Base-by-base conservation (phyloP, 1,284 basidiomycete genomes). In the Fistulinella staudtii region DNA sequence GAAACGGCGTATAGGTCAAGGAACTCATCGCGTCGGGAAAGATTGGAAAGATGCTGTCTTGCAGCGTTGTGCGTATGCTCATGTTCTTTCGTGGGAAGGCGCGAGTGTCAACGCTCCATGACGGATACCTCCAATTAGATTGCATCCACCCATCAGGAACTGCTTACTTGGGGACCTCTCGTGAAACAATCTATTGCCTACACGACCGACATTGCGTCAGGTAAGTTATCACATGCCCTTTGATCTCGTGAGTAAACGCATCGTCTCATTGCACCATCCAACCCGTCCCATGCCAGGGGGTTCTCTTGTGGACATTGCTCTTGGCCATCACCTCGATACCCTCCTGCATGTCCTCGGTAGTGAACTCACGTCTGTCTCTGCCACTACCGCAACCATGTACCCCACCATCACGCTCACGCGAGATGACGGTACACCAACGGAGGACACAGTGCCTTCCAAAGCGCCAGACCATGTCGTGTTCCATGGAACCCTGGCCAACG, bases 261-360 rank as follows among this genome's bases (percentile, higher is more conserved):
- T n/a, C n/a, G n/a, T n/a, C n/a, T n/a, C n/a, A n/a, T n/a, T n/a
- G n/a, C n/a, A n/a, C n/a, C n/a, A n/a, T n/a, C n/a, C n/a, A n/a
- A n/a, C n/a, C n/a, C n/a, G n/a, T n/a, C n/a, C n/a, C n/a, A n/a
- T n/a, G n/a, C n/a, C 15, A 53, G 51, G 50, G 30, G 46, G 33
- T 15, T 35, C 46, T 11, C 15, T 53, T 14, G 17, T 52, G 4
- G 50, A 52, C 4, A 34, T 52, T n/a, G 39, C 4, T 3, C 23
- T 52, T 6, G 50, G 50, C 5, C 46, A 49, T 29, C 51, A 52
- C 20, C n/a, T 52, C 28, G 46, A 50, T 34, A 37, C 47, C 24
- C 15, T 53, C 15, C 47, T 53, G 17, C 23, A 53, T 8, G 51
- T 53, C 33, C 46, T 52, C 29, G 47, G 50, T 6, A 50, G 25